phyloP scores from a whole-genome alignment of 306 rosid species.

The Medicago arabica region DNA sequence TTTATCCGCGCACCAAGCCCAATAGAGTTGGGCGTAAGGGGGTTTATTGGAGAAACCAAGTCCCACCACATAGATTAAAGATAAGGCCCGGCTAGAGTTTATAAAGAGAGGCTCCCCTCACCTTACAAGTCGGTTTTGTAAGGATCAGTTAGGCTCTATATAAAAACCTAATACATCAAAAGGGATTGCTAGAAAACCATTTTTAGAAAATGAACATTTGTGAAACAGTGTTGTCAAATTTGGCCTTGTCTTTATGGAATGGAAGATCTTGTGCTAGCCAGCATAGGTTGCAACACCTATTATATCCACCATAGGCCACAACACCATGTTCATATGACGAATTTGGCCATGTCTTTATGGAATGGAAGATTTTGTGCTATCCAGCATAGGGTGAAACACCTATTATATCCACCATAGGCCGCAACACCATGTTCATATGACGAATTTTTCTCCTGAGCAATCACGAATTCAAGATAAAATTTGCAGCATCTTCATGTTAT shows the following conservation, averaged over 20 bases:
- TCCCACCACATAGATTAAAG: too few species aligned
- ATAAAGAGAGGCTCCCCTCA: too few species aligned
- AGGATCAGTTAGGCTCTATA: too few species aligned
- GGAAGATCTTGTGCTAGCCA: background rate
- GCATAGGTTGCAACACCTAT: background rate
- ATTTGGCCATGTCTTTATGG: background rate
- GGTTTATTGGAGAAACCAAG: too few species aligned
- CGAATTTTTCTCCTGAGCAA: background rate
- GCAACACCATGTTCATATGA: background rate
- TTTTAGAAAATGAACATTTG: slow-evolving; percentile 15
- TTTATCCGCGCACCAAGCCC: too few species aligned
- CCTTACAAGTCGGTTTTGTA: too few species aligned
- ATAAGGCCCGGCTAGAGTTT: too few species aligned
- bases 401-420: background rate
- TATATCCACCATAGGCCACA: background rate
- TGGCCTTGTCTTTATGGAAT: background rate
- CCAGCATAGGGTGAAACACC: background rate
- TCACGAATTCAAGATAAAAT: background rate
- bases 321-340: background rate
- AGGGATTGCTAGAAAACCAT: background rate
- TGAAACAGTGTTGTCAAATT: background rate
- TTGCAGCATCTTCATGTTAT: background rate
- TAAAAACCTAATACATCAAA: too few species aligned
- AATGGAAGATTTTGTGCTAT: background rate
- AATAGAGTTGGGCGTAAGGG: too few species aligned